Evolutionary conservation across 139 green algal species (phyloP).

Genomic region (Coelastrella sp.): DNA sequence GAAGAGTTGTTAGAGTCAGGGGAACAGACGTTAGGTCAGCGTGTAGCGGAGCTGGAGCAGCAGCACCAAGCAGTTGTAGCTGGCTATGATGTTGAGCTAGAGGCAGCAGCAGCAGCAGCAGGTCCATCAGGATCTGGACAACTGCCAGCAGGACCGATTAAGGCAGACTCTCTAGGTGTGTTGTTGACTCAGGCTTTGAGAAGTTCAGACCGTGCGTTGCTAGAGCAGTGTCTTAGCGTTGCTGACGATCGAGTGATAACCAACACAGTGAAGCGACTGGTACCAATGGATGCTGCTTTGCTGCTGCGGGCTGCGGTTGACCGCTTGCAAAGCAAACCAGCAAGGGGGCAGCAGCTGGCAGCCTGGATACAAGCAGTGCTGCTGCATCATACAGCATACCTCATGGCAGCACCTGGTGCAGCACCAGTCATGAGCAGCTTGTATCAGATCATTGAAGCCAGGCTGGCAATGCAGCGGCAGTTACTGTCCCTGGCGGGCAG

Average conservation of each 20-base stretch:
- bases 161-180: constrained; percentile 77
- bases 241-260: constrained; percentile 58
- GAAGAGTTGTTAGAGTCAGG: constrained; percentile 26
- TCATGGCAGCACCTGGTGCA: constrained; percentile 71
- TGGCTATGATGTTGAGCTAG: not conserved
- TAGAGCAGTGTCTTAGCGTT: constrained; percentile 73
- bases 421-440: constrained; percentile 48
- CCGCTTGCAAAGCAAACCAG: constrained; percentile 68
- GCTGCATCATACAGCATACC: constrained; percentile 78
- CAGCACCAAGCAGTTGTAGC: constrained; percentile 10
- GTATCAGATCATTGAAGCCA: constrained; percentile 59
- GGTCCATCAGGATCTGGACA: not conserved
- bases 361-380: constrained; percentile 77
- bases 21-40: constrained; percentile 57
- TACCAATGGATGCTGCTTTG: constrained; percentile 63
- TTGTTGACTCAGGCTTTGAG: constrained; percentile 78
- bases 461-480: constrained; percentile 60
- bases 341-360: constrained; percentile 69
- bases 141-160: constrained; percentile 44
- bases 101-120: constrained; percentile 2
- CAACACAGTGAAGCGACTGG: constrained; percentile 74
- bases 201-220: constrained; percentile 68
- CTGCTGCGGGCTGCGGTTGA: constrained; percentile 70
- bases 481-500: constrained; percentile 64
- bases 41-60: constrained; percentile 62